These are phyloP conservation scores for Cymodocea nodosa DNA, from an alignment of 116 monocot species.

Conservation along the genomic window DNA sequence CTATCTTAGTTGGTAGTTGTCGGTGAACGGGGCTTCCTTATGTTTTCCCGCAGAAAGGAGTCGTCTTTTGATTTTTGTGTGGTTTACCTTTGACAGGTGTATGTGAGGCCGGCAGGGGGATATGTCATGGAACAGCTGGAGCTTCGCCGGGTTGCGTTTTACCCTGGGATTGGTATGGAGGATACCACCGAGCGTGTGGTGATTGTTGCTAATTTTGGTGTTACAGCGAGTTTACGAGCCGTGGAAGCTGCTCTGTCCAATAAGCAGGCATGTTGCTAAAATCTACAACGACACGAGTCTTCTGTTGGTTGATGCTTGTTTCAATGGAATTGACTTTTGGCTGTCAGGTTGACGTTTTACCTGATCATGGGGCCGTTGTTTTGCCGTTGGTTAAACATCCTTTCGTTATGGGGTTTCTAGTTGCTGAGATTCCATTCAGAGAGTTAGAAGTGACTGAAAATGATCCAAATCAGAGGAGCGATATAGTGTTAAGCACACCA, in stretches of 20 bases:
- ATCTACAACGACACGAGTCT: not conserved
- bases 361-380: constrained; percentile 65
- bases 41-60: not conserved
- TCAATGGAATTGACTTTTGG: not conserved
- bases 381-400: constrained; percentile 92
- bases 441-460: constrained; percentile 12
- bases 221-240: constrained; percentile 53
- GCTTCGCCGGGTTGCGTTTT: constrained; percentile 45
- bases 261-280: constrained; percentile 39
- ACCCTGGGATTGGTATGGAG: constrained; percentile 32
- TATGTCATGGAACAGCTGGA: constrained; percentile 93
- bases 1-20: not conserved
- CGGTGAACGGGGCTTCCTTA: not conserved
- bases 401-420: constrained; percentile 91
- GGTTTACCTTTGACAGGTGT: constrained; percentile 40
- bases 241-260: constrained; percentile 63
- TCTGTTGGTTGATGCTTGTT: not conserved
- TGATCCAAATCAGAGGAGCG: constrained; percentile 7
- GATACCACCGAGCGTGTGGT: constrained; percentile 43
- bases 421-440: constrained; percentile 63
- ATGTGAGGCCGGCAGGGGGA: constrained; percentile 94
- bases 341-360: constrained; percentile 48
- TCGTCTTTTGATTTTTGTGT: not conserved
- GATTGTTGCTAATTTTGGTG: constrained; percentile 69
- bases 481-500: constrained; percentile 5